Evolutionary conservation across 768 basidiomycete genomes (phyloP).

Genomic region (Kwoniella europaea): DNA sequence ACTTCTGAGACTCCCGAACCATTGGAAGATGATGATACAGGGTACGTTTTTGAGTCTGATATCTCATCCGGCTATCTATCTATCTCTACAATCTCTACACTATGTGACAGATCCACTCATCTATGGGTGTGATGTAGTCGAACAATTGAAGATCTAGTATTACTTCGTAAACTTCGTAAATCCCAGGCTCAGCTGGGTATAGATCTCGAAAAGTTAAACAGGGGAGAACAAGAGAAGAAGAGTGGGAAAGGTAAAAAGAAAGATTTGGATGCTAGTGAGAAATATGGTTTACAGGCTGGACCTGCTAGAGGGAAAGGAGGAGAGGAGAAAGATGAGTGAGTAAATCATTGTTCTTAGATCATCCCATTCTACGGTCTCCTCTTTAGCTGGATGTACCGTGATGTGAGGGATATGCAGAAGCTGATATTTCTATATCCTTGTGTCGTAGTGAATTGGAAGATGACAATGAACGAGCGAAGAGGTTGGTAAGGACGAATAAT

Average conservation of each 20-base stretch:
- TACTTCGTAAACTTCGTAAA: slow-evolving; percentile 76
- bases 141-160: slow-evolving; percentile 76
- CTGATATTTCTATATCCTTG: not conserved
- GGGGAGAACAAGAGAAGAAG: slow-evolving; percentile 71
- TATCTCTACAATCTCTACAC: no score
- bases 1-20: slow-evolving; percentile 6
- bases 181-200: slow-evolving; percentile 72
- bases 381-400: no score
- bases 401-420: not conserved
- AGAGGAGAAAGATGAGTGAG: slow-evolving; percentile 67
- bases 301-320: slow-evolving; percentile 48
- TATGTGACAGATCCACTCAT: no score
- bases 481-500: slow-evolving; percentile 81
- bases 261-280: slow-evolving; percentile 49
- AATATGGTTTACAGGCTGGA: slow-evolving; percentile 66
- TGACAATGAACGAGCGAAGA: slow-evolving; percentile 72
- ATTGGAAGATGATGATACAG: slow-evolving; percentile 33
- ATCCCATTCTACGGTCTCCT: no score
- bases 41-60: slow-evolving; percentile 7
- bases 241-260: slow-evolving; percentile 66
- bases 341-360: slow-evolving; percentile 13
- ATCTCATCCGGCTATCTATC: no score
- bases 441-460: slow-evolving; percentile 58
- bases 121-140: slow-evolving; percentile 28
- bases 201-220: slow-evolving; percentile 79